Evolutionary conservation across 164 flowering plant genomes (phyloP), one percentile per base, ranked within the genome.

Genomic region (Sextonia rubra): DNA sequence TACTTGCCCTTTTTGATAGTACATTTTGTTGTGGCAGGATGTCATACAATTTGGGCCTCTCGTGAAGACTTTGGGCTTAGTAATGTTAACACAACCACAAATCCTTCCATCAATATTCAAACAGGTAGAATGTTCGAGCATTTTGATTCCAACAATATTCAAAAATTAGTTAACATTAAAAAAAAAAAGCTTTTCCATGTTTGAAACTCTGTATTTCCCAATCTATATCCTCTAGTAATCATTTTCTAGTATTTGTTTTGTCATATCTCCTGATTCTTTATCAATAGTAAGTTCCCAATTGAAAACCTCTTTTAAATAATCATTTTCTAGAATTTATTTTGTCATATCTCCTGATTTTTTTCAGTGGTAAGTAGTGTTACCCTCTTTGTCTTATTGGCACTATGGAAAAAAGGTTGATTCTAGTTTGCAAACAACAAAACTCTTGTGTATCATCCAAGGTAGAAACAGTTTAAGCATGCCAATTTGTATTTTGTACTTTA

Each of bases 21-120:
- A 22, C 22, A 30, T 71, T 2, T 56, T 20, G 64, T 4, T 47
- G 25, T 81, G 67, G 52, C 87, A 92, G 99, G 99, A 95, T 84
- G 96, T 95, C 56, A 84, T 95, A 78, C 97, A 95, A 75, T 92
- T 95, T 82, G 89, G 86, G 63, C 96, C 99, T 68, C 94, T 92
- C 26, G 87, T 89, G 73, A 91, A 90, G 86, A 92, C 98, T 60
- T 74, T 94, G 78, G 94, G 97, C 32, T 81, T 89, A 11, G 95
- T 94, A 37, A 90, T 89, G 96, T 64, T 92, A 23, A 87, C 85
- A 47, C 85, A 83, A 71, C 99, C 99, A 69, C 94, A 83, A 80
- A 88, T 92, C 3, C 69, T 94, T 78, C 99, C 97, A 70, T 89
- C 94, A 60, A 92, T 94, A 75, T 91, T 92, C 78, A 85, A 80